Base-by-base conservation (phyloP, 2,329 filamentous ascomycete species). In the Penicillium griseofulvum region DNA sequence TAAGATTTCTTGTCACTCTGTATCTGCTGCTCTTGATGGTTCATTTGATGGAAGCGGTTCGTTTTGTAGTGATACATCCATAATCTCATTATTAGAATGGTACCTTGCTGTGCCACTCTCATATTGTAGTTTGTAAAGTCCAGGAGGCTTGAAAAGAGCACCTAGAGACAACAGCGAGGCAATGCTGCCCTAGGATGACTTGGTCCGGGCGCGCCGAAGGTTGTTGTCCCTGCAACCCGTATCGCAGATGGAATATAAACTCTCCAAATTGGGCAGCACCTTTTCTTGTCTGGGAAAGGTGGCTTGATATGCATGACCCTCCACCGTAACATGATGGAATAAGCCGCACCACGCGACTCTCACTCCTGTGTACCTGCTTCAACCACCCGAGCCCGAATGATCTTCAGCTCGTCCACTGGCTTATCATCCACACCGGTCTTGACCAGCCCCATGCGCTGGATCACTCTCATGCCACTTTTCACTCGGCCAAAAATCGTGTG, bases 401-500 rank as follows among this genome's bases (percentile, higher is more conserved):
- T 93, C 77, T 84, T 91, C 52, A 97, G 84, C 65, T 95, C 87
- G 65, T 95, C 88, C 6, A 86, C 75, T 0, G 94, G 94, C 64
- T 87, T 79, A 73, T 97, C 94, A 64, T 93, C 90, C 8, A 77
- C 76, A 24, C 85, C 90, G 0, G 91, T 96, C 78, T 89, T 90
- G 47, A 96, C 91, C 55, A 94, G 72, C 0, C 92, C 94, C 84
- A 99, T 89, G 62, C 91, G 83, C 78, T 90, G 87, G 28, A 97
- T 86, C n/a, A 93, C 81, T 54, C 83, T 80, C 82, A 97, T 85
- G 0, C 94, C 94, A 52, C 76, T 83, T 78, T 89, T 92, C 37
- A 99, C 91, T 51, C 93, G 80, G 1, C 94, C 94, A 71, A 99
- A 99, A 63, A 99, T 95, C 11, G 92, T 96, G 73, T 99, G 93